phyloP scores from a whole-genome alignment of 106 monocot species.

The Chionographis japonica region DNA sequence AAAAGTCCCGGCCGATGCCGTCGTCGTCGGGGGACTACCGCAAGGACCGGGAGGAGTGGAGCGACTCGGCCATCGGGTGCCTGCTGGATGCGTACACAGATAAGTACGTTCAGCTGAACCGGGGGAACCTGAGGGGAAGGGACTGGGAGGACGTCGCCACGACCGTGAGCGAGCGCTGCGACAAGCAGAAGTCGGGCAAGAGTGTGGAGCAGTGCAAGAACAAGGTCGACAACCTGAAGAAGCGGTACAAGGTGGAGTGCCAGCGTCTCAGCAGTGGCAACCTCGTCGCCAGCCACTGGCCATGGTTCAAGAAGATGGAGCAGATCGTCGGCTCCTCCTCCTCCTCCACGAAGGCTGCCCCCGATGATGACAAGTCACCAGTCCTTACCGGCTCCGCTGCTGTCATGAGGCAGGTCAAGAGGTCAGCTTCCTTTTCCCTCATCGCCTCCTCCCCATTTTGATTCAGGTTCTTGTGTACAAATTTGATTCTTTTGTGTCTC shows the following conservation, averaged over 20 bases:
- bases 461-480: no score
- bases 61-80: constrained; percentile 82
- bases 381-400: constrained; percentile 11
- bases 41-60: constrained; percentile 99
- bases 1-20: constrained; percentile 24
- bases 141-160: constrained; percentile 98
- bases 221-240: constrained; percentile 97
- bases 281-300: constrained; percentile 75
- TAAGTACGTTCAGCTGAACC: constrained; percentile 82
- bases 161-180: constrained; percentile 65
- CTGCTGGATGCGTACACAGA: constrained; percentile 91
- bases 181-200: constrained; percentile 75
- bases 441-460: neutral
- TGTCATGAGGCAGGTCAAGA: constrained; percentile 39
- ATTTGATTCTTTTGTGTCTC: no score
- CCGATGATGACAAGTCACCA: constrained; percentile 50
- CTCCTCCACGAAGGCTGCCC: constrained; percentile 38
- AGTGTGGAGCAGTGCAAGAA: constrained; percentile 99
- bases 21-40: constrained; percentile 64
- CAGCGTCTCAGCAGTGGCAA: constrained; percentile 60
- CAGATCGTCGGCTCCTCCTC: constrained; percentile 71
- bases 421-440: constrained; percentile 11
- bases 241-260: constrained; percentile 95
- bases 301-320: constrained; percentile 97
- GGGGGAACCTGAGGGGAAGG: constrained; percentile 89